Conservation (phyloP, 2,329 filamentous ascomycete genomes). For the Ceratocystis papillata region DNA sequence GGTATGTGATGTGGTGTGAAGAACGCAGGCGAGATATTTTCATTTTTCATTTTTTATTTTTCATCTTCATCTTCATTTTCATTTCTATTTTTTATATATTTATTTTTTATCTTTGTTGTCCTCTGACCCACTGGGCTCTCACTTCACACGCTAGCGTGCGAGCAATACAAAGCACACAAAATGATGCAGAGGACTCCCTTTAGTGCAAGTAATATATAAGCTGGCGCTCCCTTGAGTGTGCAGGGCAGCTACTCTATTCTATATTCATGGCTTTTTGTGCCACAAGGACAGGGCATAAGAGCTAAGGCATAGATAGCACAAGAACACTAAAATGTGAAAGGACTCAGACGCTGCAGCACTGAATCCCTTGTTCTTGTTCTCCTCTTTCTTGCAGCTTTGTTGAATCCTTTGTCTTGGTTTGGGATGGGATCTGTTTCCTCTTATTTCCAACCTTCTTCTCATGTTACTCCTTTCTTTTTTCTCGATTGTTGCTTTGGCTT, state of each 20-base stretch:
- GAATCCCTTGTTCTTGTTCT: conserved; percentile 19
- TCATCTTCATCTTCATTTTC: no score
- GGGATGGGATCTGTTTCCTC: conserved; percentile 6
- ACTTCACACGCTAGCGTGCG: no score
- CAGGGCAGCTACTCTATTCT: no score
- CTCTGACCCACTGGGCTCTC: no score
- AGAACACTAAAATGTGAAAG: neutral
- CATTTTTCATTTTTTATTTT: no score
- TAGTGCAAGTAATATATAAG: no score
- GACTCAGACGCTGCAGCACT: conserved; percentile 1
- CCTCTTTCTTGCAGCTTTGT: conserved; percentile 23
- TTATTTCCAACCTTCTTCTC: conserved; percentile 11
- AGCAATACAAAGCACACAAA: no score
- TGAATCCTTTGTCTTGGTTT: conserved; percentile 18
- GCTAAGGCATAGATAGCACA: neutral
- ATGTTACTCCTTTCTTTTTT: conserved; percentile 12
- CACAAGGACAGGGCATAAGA: neutral
- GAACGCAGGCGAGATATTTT: neutral
- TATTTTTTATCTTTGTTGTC: no score
- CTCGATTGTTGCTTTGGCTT: neutral
- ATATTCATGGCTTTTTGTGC: no score
- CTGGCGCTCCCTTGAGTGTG: no score
- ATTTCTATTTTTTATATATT: no score
- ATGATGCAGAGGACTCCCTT: no score
- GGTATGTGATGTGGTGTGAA: neutral